Percentiles rank a stretch among this genome's conserved stretches.
phyloP scores from a whole-genome alignment of 148 eudicot species.

The Nyssa sinensis region DNA sequence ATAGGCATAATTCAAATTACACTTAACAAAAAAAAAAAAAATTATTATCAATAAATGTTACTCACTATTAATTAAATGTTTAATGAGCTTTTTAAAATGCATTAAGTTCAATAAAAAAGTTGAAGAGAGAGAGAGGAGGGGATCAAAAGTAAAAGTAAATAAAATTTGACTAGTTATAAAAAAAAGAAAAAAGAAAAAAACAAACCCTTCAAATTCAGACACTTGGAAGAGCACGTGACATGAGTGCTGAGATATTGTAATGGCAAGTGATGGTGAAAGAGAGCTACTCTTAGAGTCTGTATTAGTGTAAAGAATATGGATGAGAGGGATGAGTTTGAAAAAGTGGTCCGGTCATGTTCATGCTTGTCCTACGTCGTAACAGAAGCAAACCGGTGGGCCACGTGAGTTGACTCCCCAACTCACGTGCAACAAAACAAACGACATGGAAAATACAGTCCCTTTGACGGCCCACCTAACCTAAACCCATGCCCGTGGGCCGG shows the following conservation, averaged over 20 bases:
- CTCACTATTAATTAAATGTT: too few relatives aligned
- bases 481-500: too few relatives aligned
- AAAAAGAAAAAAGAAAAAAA: too few relatives aligned
- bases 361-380: background rate
- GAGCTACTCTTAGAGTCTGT: background rate
- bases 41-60: too few relatives aligned
- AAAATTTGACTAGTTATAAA: too few relatives aligned
- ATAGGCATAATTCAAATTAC: too few relatives aligned
- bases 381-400: constrained; percentile 5
- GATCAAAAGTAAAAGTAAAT: too few relatives aligned
- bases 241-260: background rate
- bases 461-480: too few relatives aligned
- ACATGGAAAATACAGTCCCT: background rate
- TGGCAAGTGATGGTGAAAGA: background rate
- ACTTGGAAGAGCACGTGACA: background rate
- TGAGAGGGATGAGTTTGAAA: background rate
- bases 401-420: constrained; percentile 21
- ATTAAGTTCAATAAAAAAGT: too few relatives aligned
- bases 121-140: too few relatives aligned
- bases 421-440: constrained; percentile 17
- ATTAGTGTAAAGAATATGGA: background rate
- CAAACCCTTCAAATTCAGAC: background rate
- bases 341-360: background rate
- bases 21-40: too few relatives aligned
- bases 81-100: too few relatives aligned